Evolutionary conservation across 257 asterid species (phyloP).

Genomic region (Perilla frutescens): DNA sequence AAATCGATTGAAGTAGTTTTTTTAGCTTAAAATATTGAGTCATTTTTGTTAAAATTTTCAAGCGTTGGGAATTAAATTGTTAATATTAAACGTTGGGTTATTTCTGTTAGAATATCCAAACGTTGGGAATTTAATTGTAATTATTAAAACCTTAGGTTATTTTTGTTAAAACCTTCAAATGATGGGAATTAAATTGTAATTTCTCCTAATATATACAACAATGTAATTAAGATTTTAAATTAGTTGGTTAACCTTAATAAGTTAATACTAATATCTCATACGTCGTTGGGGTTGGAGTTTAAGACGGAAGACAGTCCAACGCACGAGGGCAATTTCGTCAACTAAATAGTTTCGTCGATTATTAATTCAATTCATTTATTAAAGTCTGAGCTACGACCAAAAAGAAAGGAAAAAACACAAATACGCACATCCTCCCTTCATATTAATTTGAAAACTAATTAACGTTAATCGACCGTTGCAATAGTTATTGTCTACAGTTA

Average conservation of each 20-base stretch:
- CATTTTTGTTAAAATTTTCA: too few species aligned
- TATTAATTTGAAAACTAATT: conserved; percentile 29
- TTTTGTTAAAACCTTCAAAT: too few species aligned
- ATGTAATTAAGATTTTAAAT: conserved; percentile 1
- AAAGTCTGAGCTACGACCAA: background rate
- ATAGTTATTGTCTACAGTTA: conserved; percentile 2
- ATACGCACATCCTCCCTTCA: background rate
- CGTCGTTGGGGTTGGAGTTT: conserved; percentile 14
- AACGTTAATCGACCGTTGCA: conserved; percentile 47
- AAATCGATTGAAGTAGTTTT: too few species aligned
- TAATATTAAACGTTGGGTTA: too few species aligned
- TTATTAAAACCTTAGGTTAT: too few species aligned
- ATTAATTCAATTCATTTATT: background rate
- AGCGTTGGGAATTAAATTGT: too few species aligned
- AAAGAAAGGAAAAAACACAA: background rate
- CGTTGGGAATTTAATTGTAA: too few species aligned
- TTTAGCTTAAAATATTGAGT: too few species aligned
- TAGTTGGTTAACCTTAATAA: conserved; percentile 32
- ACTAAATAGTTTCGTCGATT: background rate
- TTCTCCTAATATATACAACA: too few species aligned
- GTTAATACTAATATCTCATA: background rate
- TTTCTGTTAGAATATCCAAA: too few species aligned
- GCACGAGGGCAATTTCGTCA: conserved; percentile 36
- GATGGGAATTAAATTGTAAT: too few species aligned
- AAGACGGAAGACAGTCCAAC: conserved; percentile 29